phyloP scores from a whole-genome alignment of 352 stramenopile genomes.

The Pythium myriotylum region DNA sequence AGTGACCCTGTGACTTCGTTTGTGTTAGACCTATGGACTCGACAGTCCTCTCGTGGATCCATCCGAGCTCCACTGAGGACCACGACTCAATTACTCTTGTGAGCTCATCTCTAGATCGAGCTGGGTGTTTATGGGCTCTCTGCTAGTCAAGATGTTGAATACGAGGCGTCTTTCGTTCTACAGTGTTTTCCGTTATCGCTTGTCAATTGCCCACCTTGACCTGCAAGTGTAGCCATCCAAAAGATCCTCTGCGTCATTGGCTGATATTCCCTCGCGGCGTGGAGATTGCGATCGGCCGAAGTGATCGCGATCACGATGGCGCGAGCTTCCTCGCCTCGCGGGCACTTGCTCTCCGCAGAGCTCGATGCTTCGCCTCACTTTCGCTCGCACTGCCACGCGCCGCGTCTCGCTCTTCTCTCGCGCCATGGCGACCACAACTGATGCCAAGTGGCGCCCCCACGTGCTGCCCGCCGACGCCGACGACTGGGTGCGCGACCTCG shows the following conservation, averaged over 20 bases:
- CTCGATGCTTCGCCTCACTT: not conserved
- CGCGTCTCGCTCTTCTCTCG: not conserved
- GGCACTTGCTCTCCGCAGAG: not conserved
- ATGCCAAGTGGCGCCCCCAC: constrained; percentile 30
- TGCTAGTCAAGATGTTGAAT: too few relatives aligned
- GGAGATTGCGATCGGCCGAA: constrained; percentile 10
- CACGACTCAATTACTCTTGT: too few relatives aligned
- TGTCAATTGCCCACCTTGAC: too few relatives aligned
- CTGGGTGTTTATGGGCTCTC: too few relatives aligned
- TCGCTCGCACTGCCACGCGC: not conserved
- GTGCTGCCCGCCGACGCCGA: constrained; percentile 19
- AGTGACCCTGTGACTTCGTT: not conserved
- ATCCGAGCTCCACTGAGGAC: constrained; percentile 10
- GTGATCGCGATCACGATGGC: constrained; percentile 13
- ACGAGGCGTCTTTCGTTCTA: too few relatives aligned
- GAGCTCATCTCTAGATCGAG: too few relatives aligned
- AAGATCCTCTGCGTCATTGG: constrained; percentile 1
- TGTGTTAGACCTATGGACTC: constrained; percentile 20
- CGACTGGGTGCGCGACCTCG: constrained; percentile 33
- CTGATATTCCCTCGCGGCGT: not conserved
- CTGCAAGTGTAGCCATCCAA: not conserved
- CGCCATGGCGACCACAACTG: not conserved
- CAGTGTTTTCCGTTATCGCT: too few relatives aligned
- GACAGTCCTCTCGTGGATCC: constrained; percentile 22
- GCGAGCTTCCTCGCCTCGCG: not conserved